Conservation (phyloP, 1,284 basidiomycete species). For the Paramarasmius palmivorus region DNA sequence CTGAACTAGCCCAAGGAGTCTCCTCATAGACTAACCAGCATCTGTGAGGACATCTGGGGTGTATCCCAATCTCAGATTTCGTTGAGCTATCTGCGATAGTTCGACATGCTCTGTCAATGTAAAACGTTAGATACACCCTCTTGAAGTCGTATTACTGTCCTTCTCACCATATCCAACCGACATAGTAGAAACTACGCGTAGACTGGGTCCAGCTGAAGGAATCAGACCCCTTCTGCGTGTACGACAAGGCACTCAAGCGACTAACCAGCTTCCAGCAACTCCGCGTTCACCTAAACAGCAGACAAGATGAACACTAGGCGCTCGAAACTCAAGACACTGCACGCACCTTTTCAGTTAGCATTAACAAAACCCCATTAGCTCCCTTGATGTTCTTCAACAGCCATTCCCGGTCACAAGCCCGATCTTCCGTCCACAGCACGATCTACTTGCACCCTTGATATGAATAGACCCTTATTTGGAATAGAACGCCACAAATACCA, state of each 20-base stretch:
- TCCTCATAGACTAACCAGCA: slow-evolving; percentile 55
- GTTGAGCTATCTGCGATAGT: slow-evolving; percentile 59
- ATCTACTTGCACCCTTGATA: slow-evolving; percentile 38
- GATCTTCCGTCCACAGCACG: slow-evolving; percentile 72
- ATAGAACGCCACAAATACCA: slow-evolving; percentile 20
- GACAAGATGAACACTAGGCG: not conserved
- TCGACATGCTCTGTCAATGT: slow-evolving; percentile 76
- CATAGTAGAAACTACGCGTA: slow-evolving; percentile 88
- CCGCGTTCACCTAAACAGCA: slow-evolving; percentile 60
- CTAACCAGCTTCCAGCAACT: slow-evolving; percentile 69
- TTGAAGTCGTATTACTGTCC: not conserved
- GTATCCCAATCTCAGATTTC: slow-evolving; percentile 80
- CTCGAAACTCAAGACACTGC: not conserved
- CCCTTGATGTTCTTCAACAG: slow-evolving; percentile 73
- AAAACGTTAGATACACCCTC: not conserved
- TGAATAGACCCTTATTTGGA: not conserved
- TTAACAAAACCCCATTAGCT: slow-evolving; percentile 65
- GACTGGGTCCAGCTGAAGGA: slow-evolving; percentile 60
- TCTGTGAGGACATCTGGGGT: slow-evolving; percentile 90
- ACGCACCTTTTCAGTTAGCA: slow-evolving; percentile 71
- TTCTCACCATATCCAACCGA: slow-evolving; percentile 82
- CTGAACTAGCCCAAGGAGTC: not conserved
- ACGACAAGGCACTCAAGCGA: not conserved
- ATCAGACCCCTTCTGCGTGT: not conserved
- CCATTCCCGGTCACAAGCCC: slow-evolving; percentile 72